A percentile compares a stretch with the other conserved stretches of the same genome.
Conservation (phyloP, 352 stramenopile species). For the Aphanomyces euteiches region DNA sequence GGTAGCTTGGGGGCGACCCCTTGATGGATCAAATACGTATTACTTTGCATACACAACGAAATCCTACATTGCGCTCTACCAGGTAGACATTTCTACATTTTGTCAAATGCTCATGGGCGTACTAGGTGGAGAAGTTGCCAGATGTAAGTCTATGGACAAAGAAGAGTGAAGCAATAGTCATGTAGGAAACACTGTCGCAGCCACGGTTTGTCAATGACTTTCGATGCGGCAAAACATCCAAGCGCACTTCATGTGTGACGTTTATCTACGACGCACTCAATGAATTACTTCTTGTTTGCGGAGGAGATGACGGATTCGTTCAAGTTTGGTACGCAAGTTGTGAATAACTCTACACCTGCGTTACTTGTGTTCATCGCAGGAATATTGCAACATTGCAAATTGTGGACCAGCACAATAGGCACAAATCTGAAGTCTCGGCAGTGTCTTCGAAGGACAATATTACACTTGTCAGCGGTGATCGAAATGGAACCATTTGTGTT, state of each 20-base stretch:
- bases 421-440: constrained; percentile 52
- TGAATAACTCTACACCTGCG: not conserved
- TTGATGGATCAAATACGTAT: constrained; percentile 34
- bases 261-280: constrained; percentile 40
- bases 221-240: constrained; percentile 50
- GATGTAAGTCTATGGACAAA: constrained; percentile 22
- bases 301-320: constrained; percentile 62
- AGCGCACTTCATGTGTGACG: constrained; percentile 54
- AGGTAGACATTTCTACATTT: constrained; percentile 37
- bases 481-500: constrained; percentile 50
- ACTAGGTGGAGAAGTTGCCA: constrained; percentile 17
- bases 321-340: constrained; percentile 54
- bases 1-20: constrained; percentile 50
- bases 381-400: constrained; percentile 45
- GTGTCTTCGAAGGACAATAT: constrained; percentile 38
- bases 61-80: constrained; percentile 55
- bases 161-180: constrained; percentile 4
- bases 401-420: constrained; percentile 65
- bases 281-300: constrained; percentile 48
- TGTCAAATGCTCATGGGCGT: not conserved
- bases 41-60: constrained; percentile 65
- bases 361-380: constrained; percentile 34
- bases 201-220: constrained; percentile 49
- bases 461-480: constrained; percentile 58
- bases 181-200: constrained; percentile 14